Conservation (phyloP, 2,329 filamentous ascomycete genomes). For the Juglanconis sp. region DNA sequence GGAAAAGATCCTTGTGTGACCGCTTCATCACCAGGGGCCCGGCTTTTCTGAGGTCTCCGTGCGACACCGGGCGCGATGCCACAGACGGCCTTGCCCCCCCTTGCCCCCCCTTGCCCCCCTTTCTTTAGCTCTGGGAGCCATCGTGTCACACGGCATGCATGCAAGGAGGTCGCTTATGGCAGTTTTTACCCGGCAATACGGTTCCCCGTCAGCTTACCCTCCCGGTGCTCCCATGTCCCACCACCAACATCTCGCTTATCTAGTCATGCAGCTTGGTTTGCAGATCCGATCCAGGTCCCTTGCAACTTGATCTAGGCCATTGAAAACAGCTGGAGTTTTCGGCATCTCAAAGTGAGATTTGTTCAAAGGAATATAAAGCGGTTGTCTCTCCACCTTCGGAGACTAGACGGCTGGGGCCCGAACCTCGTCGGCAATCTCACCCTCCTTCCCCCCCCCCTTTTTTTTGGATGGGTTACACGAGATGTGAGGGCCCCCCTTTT, state of each 20-base stretch:
- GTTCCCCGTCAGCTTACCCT: not conserved
- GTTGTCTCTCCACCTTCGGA: slow-evolving; percentile 11
- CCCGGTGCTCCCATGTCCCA: not conserved
- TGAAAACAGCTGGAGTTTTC: too few species aligned
- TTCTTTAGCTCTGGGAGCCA: not conserved
- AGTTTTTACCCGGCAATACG: slow-evolving; percentile 4
- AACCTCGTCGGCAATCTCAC: slow-evolving; percentile 13
- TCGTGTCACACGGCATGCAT: slow-evolving; percentile 6
- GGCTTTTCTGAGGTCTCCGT: not conserved
- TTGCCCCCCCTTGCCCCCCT: too few species aligned
- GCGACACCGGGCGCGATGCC: slow-evolving; percentile 4
- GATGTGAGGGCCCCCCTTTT: slow-evolving; percentile 2
- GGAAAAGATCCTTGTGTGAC: not conserved
- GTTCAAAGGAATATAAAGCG: not conserved
- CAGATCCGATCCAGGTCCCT: slow-evolving; percentile 10
- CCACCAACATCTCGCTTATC: slow-evolving; percentile 9
- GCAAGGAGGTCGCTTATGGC: not conserved
- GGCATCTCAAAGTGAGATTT: not conserved
- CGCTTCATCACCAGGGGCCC: not conserved
- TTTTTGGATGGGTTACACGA: slow-evolving; percentile 3
- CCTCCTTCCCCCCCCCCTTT: not conserved
- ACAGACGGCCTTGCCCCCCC: slow-evolving; percentile 1
- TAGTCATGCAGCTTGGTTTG: slow-evolving; percentile 3
- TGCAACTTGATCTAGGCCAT: not conserved
- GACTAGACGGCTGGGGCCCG: slow-evolving; percentile 4